Conservation (phyloP, 768 basidiomycete genomes). For the Agrocybe chaxingu region DNA sequence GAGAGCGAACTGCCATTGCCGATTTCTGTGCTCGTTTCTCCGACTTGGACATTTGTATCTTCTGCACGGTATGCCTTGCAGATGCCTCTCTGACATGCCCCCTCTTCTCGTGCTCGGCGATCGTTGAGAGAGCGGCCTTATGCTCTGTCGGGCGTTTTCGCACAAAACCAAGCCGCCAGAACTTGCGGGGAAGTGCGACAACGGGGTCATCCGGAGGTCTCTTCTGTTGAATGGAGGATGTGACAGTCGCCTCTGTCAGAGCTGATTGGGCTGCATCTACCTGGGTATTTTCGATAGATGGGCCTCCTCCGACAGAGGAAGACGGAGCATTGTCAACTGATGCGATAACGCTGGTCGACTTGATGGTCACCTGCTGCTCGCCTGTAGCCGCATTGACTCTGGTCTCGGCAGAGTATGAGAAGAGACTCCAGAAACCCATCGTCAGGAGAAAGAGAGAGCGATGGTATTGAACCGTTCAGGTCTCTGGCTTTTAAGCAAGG, state of each 20-base stretch:
- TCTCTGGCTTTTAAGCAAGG: too few relatives aligned
- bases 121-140: conserved; percentile 30
- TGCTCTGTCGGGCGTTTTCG: conserved; percentile 25
- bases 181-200: conserved; percentile 36
- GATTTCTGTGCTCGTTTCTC: conserved; percentile 63
- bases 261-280: background rate
- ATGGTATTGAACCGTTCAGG: too few relatives aligned
- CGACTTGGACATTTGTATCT: conserved; percentile 30
- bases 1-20: conserved; percentile 58
- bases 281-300: background rate
- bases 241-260: too few relatives aligned
- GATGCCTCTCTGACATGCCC: conserved; percentile 20
- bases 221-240: too few relatives aligned
- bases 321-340: too few relatives aligned
- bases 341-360: too few relatives aligned
- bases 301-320: too few relatives aligned
- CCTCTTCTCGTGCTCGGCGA: conserved; percentile 39
- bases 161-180: conserved; percentile 39
- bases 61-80: conserved; percentile 9
- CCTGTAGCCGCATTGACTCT: conserved; percentile 5
- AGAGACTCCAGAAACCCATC: conserved; percentile 26
- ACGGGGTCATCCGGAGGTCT: background rate
- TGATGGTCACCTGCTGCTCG: background rate
- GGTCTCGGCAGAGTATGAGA: conserved; percentile 17
- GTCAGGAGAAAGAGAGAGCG: too few relatives aligned